Evolutionary conservation across 495 filamentous ascomycete species (phyloP).

Genomic region (Neurospora pannonica): DNA sequence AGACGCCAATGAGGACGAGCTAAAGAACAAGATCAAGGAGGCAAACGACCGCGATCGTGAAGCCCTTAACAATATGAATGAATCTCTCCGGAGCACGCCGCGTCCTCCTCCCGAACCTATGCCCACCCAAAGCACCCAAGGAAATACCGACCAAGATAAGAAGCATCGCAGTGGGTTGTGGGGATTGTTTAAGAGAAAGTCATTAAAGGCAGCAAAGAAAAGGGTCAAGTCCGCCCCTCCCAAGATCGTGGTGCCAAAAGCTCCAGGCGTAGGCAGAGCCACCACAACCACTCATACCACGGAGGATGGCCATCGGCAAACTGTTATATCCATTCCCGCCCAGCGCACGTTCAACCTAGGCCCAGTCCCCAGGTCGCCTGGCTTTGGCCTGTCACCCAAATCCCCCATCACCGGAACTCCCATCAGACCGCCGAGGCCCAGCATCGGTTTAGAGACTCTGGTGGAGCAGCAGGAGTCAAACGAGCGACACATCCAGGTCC

Average conservation of each 20-base stretch:
- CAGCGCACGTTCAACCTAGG: not conserved
- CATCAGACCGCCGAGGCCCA: not conserved
- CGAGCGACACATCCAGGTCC: not conserved
- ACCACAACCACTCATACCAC: conserved; percentile 1
- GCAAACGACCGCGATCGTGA: conserved; percentile 12
- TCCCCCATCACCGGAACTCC: not conserved
- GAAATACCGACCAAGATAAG: conserved; percentile 1
- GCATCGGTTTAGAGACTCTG: conserved; percentile 16
- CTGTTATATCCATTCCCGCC: conserved; percentile 43
- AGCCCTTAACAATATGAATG: conserved; percentile 18
- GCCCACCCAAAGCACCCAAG: not conserved
- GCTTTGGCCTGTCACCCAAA: not conserved
- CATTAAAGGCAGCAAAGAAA: not conserved
- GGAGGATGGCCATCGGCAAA: conserved; percentile 32
- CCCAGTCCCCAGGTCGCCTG: not conserved
- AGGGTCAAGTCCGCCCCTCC: conserved; percentile 8
- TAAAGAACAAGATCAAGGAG: conserved; percentile 12
- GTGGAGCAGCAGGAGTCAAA: conserved; percentile 12
- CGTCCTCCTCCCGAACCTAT: conserved; percentile 29
- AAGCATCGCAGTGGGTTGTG: conserved; percentile 2
- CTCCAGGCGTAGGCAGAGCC: conserved; percentile 33
- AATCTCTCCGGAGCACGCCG: conserved; percentile 34
- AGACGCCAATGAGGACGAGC: conserved; percentile 9
- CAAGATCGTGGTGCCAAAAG: conserved; percentile 34
- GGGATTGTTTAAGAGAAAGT: conserved; percentile 7